phyloP scores from a whole-genome alignment of 2,329 filamentous ascomycete species.

The Talaromyces verruculosus region DNA sequence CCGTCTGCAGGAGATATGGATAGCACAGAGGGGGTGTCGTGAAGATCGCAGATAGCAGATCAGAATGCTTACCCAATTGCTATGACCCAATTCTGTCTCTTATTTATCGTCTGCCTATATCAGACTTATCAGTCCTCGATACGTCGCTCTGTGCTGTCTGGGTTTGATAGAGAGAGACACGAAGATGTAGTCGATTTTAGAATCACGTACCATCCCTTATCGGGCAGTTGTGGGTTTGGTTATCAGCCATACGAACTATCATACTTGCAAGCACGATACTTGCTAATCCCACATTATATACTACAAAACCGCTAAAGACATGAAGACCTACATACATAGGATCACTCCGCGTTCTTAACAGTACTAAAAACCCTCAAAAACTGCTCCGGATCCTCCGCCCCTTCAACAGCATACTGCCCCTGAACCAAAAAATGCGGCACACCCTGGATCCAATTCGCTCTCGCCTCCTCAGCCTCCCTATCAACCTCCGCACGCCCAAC shows the following conservation, averaged over 20 bases:
- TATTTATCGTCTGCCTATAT: not conserved
- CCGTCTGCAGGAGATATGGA: no score
- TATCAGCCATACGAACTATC: not conserved
- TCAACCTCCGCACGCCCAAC: slow-evolving; percentile 59
- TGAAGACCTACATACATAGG: no score
- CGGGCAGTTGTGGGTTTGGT: not conserved
- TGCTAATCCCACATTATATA: not conserved
- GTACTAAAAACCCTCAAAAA: slow-evolving; percentile 48
- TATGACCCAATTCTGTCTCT: not conserved
- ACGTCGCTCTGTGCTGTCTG: not conserved
- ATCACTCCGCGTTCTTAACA: slow-evolving; percentile 49
- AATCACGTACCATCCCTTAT: not conserved
- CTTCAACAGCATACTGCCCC: slow-evolving; percentile 64
- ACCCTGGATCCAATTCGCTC: slow-evolving; percentile 41
- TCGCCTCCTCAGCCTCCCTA: slow-evolving; percentile 53
- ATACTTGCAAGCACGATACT: no score
- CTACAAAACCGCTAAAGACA: no score
- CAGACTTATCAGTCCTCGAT: not conserved
- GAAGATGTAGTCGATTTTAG: not conserved
- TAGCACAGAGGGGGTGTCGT: no score
- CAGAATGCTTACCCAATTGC: not conserved
- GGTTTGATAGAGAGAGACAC: not conserved
- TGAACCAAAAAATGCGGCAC: slow-evolving; percentile 63
- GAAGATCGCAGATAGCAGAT: not conserved
- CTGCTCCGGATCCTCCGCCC: slow-evolving; percentile 66